A percentile compares a stretch with the other conserved stretches of the same genome.
Conservation (phyloP, 2,329 filamentous ascomycete genomes). For the Ascochyta viciae-villosae region DNA sequence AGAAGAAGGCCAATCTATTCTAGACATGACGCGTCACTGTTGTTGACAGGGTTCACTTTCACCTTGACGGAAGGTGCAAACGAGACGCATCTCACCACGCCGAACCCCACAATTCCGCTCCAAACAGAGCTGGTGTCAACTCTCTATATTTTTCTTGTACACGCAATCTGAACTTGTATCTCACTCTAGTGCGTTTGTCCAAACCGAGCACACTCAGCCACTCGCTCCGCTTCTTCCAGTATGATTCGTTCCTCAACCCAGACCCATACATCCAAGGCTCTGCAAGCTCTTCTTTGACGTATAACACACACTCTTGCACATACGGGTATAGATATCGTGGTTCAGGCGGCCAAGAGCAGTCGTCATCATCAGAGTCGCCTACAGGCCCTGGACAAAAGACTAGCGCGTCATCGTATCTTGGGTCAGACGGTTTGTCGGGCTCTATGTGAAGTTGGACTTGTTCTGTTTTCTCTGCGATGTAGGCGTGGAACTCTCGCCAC, state of each 20-base stretch:
- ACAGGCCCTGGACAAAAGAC: neutral
- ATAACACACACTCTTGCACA: neutral
- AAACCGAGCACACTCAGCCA: neutral
- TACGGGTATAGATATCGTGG: neutral
- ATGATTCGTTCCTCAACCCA: neutral
- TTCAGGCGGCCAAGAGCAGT: neutral
- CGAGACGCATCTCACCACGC: neutral
- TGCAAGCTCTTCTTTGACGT: neutral
- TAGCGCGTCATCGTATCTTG: neutral
- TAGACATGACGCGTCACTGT: neutral
- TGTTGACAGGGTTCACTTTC: neutral
- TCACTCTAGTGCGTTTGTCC: neutral
- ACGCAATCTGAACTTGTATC: neutral
- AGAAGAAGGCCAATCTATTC: neutral
- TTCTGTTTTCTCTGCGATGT: neutral
- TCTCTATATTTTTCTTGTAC: too few species aligned
- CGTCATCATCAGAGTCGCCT: neutral
- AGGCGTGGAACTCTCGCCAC: constrained; percentile 2
- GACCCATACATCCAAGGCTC: neutral
- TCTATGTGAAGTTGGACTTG: neutral
- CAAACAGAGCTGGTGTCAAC: too few species aligned
- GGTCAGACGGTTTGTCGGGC: too few species aligned
- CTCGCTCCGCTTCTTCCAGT: neutral
- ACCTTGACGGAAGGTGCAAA: neutral
- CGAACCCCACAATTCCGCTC: neutral